Percentiles rank a stretch among this genome's conserved stretches.
phyloP scores from a whole-genome alignment of 805 yeast genomes.

The Lachancea mirantina region DNA sequence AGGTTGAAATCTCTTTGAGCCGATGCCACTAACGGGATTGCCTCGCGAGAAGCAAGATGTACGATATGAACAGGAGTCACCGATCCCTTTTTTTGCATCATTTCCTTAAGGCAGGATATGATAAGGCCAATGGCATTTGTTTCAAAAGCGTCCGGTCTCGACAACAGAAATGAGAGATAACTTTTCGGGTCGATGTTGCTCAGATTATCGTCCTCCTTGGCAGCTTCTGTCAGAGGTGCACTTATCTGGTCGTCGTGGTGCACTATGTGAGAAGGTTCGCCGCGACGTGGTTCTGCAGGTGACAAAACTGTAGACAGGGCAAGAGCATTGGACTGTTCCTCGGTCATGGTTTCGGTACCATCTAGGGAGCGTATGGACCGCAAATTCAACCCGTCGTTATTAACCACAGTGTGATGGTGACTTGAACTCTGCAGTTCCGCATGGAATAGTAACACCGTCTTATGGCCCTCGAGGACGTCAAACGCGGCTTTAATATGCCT shows the following conservation, averaged over 20 bases:
- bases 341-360: conserved; percentile 33
- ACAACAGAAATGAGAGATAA: conserved; percentile 67
- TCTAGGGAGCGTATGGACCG: conserved; percentile 10
- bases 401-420: conserved; percentile 29
- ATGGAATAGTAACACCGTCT: conserved; percentile 82
- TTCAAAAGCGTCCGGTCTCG: conserved; percentile 86
- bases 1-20: conserved; percentile 51
- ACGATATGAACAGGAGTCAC: conserved; percentile 80
- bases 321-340: conserved; percentile 45
- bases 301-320: conserved; percentile 50
- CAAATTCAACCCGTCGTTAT: conserved; percentile 13
- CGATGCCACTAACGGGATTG: conserved; percentile 60
- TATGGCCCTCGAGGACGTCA: conserved; percentile 49
- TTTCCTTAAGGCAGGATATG: conserved; percentile 47
- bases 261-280: conserved; percentile 33
- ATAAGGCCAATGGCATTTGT: conserved; percentile 74
- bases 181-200: conserved; percentile 50
- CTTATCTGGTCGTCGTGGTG: conserved; percentile 22
- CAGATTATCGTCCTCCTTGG: conserved; percentile 35
- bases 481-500: conserved; percentile 62
- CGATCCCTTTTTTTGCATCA: conserved; percentile 25
- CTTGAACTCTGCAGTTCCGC: conserved; percentile 71
- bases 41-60: conserved; percentile 81
- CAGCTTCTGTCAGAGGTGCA: conserved; percentile 40
- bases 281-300: conserved; percentile 53